Conservation (phyloP, 2,329 filamentous ascomycete species). For the Cladosporium sp. region DNA sequence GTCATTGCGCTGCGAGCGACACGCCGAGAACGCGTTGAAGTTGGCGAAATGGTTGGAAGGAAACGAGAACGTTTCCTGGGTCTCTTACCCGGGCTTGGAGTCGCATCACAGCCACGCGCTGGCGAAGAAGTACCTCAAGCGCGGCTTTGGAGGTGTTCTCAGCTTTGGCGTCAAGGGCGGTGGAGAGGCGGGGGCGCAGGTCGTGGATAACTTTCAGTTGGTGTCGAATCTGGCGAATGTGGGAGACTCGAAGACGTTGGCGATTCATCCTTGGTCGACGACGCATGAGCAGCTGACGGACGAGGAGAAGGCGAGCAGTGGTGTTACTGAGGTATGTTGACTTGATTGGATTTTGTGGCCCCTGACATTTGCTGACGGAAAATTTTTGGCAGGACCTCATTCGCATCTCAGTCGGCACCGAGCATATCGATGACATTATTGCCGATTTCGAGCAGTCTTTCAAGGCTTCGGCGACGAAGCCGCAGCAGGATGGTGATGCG, state of each 20-base stretch:
- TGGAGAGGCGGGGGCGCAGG: conserved; percentile 73
- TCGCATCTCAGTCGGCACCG: conserved; percentile 89
- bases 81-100: conserved; percentile 85
- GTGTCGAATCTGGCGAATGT: conserved; percentile 97
- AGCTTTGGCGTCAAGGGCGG: conserved; percentile 93
- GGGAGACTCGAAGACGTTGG: conserved; percentile 89
- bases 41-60: conserved; percentile 80
- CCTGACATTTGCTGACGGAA: not conserved
- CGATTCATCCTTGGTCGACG: conserved; percentile 92
- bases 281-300: conserved; percentile 90
- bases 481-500: conserved; percentile 23
- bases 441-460: conserved; percentile 93
- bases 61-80: conserved; percentile 83
- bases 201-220: conserved; percentile 92
- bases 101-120: conserved; percentile 74
- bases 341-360: too few relatives aligned
- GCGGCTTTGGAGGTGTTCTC: conserved; percentile 84
- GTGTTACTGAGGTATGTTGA: conserved; percentile 58
- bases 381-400: conserved; percentile 67
- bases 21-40: conserved; percentile 76
- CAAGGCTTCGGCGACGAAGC: conserved; percentile 50
- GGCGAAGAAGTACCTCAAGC: conserved; percentile 81
- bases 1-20: conserved; percentile 78
- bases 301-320: conserved; percentile 73
- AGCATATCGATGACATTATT: conserved; percentile 97